Conservation (phyloP, 257 asterid genomes). For the Penstemon newberryi region DNA sequence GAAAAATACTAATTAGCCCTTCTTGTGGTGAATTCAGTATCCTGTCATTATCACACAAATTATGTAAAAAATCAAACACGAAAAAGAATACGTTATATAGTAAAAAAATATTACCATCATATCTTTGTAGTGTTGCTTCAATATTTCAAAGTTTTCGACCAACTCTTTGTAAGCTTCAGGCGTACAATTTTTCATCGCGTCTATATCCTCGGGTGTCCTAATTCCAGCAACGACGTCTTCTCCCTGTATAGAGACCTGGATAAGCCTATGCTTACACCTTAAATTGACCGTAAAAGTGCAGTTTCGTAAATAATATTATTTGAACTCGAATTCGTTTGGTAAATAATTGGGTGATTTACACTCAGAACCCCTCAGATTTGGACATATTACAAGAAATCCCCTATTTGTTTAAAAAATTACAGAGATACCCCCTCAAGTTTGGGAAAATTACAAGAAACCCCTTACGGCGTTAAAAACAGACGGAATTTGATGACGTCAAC, state of each 20-base stretch:
- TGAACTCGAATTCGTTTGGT: too few species aligned
- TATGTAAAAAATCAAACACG: too few species aligned
- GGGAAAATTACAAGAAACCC: too few species aligned
- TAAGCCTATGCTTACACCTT: slow-evolving; percentile 4
- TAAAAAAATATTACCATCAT: slow-evolving; percentile 69
- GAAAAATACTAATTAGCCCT: slow-evolving; percentile 15
- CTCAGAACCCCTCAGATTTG: too few species aligned
- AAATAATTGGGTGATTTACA: too few species aligned
- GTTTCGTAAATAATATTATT: neutral
- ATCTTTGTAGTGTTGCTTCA: slow-evolving; percentile 86
- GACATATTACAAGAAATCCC: too few species aligned
- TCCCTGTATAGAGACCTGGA: slow-evolving; percentile 49
- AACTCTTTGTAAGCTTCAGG: slow-evolving; percentile 87
- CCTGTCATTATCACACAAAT: slow-evolving; percentile 39
- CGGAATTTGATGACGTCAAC: too few species aligned
- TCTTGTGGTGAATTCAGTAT: slow-evolving; percentile 96
- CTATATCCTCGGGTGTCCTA: slow-evolving; percentile 88
- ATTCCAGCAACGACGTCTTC: slow-evolving; percentile 98
- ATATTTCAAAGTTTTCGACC: slow-evolving; percentile 80
- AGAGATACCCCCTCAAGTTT: slow-evolving; percentile 36
- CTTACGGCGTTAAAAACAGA: too few species aligned
- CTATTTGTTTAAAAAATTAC: too few species aligned
- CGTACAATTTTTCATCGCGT: slow-evolving; percentile 70
- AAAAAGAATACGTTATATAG: too few species aligned
- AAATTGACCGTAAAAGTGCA: neutral